Evolutionary conservation across 352 stramenopile species (phyloP).

Genomic region (Phytophthora tubulina): DNA sequence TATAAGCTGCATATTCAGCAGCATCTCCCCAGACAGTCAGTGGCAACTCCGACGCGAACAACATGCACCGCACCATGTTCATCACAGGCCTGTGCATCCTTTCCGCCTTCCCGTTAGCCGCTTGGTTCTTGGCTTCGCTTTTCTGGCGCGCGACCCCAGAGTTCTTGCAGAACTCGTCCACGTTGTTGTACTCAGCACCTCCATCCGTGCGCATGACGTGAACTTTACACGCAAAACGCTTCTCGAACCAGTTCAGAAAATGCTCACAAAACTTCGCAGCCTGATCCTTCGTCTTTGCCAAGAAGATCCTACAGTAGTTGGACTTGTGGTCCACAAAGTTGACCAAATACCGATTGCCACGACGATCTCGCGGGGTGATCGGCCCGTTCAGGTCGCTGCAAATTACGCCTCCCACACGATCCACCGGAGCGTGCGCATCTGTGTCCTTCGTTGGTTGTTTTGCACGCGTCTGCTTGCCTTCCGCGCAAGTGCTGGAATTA

Average conservation of each 20-base stretch:
- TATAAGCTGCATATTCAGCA: slow-evolving; percentile 36
- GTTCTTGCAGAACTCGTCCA: slow-evolving; percentile 39
- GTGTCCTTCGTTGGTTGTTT: slow-evolving; percentile 18
- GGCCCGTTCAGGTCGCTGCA: slow-evolving; percentile 26
- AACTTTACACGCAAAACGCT: slow-evolving; percentile 15
- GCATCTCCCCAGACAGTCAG: slow-evolving; percentile 39
- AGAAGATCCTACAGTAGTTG: slow-evolving; percentile 33
- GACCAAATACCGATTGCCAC: slow-evolving; percentile 29
- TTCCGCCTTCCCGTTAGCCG: slow-evolving; percentile 42
- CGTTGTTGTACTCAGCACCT: slow-evolving; percentile 37
- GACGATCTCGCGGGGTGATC: slow-evolving; percentile 15
- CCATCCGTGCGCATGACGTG: slow-evolving; percentile 28
- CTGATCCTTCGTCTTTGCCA: slow-evolving; percentile 19
- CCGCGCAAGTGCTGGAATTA: slow-evolving; percentile 11
- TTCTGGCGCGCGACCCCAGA: slow-evolving; percentile 36
- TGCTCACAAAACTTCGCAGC: slow-evolving; percentile 18
- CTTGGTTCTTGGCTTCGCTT: slow-evolving; percentile 33
- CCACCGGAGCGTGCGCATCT: slow-evolving; percentile 13
- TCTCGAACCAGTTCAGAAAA: slow-evolving; percentile 24
- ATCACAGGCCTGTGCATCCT: slow-evolving; percentile 46
- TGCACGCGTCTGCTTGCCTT: slow-evolving; percentile 24
- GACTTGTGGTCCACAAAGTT: slow-evolving; percentile 30
- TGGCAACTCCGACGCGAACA: slow-evolving; percentile 37
- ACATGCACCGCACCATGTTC: slow-evolving; percentile 43
- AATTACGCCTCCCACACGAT: slow-evolving; percentile 22